Conservation (phyloP, 139 green algal species). For the Medakamo hakoo region DNA sequence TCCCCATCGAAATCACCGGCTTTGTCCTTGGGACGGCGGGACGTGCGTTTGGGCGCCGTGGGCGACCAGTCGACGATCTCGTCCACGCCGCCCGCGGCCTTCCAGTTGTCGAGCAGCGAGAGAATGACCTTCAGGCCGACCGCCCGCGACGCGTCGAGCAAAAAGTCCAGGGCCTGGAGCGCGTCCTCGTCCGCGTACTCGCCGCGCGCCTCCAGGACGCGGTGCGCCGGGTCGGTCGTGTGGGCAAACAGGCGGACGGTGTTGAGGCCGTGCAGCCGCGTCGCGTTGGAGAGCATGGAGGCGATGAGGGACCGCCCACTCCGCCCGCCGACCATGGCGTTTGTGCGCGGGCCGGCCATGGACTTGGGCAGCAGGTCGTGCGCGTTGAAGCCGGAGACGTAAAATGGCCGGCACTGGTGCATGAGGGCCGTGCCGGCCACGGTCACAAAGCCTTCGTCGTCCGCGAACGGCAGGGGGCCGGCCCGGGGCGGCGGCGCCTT, state of each 20-base stretch:
- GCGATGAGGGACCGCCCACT: neutral
- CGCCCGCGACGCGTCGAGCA: slow-evolving; percentile 32
- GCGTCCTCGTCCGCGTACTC: slow-evolving; percentile 42
- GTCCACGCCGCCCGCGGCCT: slow-evolving; percentile 26
- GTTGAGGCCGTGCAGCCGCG: slow-evolving; percentile 24
- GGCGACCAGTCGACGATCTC: slow-evolving; percentile 51
- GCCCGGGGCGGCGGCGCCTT: neutral
- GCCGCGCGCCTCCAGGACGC: slow-evolving; percentile 13
- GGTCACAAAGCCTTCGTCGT: neutral
- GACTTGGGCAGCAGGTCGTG: slow-evolving; percentile 20
- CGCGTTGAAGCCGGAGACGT: slow-evolving; percentile 40
- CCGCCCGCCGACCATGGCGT: neutral
- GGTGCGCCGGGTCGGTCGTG: slow-evolving; percentile 9
- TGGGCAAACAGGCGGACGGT: slow-evolving; percentile 48
- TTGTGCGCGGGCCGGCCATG: slow-evolving; percentile 2
- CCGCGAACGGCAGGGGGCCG: too few species aligned
- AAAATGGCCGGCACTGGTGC: slow-evolving; percentile 36
- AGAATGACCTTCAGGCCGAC: slow-evolving; percentile 39
- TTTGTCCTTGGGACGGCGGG: slow-evolving; percentile 10
- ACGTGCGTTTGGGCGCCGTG: slow-evolving; percentile 14
- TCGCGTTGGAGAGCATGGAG: neutral
- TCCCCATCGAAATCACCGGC: slow-evolving; percentile 15
- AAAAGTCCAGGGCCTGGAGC: slow-evolving; percentile 47
- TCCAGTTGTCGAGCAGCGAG: slow-evolving; percentile 63
- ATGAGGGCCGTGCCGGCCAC: slow-evolving; percentile 8